phyloP scores from a whole-genome alignment of 2,329 filamentous ascomycete species.

The Tolypocladium sp. region DNA sequence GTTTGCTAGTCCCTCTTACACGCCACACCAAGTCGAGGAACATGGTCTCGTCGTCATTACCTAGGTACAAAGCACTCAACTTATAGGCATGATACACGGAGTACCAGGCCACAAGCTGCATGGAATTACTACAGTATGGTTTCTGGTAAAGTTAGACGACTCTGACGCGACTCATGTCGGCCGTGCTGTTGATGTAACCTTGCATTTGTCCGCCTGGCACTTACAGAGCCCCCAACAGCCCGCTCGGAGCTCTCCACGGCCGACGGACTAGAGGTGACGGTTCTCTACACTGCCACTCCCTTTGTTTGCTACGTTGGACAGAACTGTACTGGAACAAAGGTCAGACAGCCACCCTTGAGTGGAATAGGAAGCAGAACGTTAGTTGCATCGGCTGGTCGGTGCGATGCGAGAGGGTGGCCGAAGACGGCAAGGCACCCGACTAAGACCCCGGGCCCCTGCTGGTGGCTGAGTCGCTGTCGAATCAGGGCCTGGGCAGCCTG shows the following conservation, averaged over 20 bases:
- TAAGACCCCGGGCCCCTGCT: not conserved
- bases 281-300: too few species aligned
- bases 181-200: not conserved
- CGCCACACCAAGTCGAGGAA: too few species aligned
- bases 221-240: not conserved
- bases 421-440: not conserved
- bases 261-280: too few species aligned
- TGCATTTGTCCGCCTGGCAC: not conserved
- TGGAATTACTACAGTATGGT: too few species aligned
- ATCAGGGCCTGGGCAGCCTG: not conserved
- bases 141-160: too few species aligned
- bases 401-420: not conserved
- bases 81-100: too few species aligned
- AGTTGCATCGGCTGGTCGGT: not conserved
- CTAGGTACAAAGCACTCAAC: too few species aligned
- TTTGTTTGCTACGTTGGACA: not conserved
- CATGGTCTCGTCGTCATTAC: too few species aligned
- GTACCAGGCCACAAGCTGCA: too few species aligned
- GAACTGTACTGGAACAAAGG: not conserved
- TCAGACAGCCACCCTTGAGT: not conserved
- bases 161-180: too few species aligned
- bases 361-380: not conserved
- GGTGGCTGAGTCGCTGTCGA: not conserved
- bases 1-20: too few species aligned
- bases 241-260: not conserved